These are phyloP conservation scores for Fennellomyces sp. DNA, from an alignment of 371 early-diverging fungal species.

Conservation along the genomic window DNA sequence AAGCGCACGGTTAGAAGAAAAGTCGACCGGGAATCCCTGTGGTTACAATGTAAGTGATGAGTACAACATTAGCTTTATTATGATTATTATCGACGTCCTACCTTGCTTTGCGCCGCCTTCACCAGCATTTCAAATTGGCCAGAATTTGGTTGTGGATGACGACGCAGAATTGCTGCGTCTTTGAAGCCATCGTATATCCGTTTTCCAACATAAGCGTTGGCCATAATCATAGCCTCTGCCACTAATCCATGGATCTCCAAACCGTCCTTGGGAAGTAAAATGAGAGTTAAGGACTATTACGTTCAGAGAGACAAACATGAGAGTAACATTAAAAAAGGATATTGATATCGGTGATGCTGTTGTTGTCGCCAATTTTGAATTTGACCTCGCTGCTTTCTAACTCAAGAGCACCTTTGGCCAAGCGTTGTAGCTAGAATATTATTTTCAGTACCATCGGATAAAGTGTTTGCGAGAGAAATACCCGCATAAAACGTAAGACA, in stretches of 20 bases:
- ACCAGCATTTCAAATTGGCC: slow-evolving; percentile 72
- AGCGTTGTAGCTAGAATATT: slow-evolving; percentile 62
- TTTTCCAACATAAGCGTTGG: slow-evolving; percentile 93
- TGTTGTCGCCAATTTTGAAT: slow-evolving; percentile 66
- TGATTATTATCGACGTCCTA: slow-evolving; percentile 22
- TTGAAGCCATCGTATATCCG: slow-evolving; percentile 81
- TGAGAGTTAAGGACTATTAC: slow-evolving; percentile 28
- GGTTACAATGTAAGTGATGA: not conserved
- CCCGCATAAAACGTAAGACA: slow-evolving; percentile 60
- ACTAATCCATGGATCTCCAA: slow-evolving; percentile 94
- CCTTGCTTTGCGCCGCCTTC: slow-evolving; percentile 62
- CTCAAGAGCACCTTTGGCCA: slow-evolving; percentile 70
- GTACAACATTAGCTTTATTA: no score
- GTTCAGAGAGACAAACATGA: slow-evolving; percentile 30
- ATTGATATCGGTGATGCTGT: slow-evolving; percentile 67
- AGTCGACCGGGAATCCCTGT: slow-evolving; percentile 64
- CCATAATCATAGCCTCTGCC: slow-evolving; percentile 99
- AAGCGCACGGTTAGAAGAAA: slow-evolving; percentile 68
- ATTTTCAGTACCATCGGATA: no score
- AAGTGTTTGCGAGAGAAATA: no score
- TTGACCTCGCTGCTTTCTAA: slow-evolving; percentile 78
- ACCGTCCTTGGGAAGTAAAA: slow-evolving; percentile 71
- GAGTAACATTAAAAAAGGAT: slow-evolving; percentile 43
- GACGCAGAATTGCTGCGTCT: slow-evolving; percentile 87
- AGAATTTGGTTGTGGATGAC: slow-evolving; percentile 75